Percentiles rank a stretch among this genome's conserved stretches.
phyloP scores from a whole-genome alignment of 768 basidiomycete species.

The Chalciporus sphaerocephalus region DNA sequence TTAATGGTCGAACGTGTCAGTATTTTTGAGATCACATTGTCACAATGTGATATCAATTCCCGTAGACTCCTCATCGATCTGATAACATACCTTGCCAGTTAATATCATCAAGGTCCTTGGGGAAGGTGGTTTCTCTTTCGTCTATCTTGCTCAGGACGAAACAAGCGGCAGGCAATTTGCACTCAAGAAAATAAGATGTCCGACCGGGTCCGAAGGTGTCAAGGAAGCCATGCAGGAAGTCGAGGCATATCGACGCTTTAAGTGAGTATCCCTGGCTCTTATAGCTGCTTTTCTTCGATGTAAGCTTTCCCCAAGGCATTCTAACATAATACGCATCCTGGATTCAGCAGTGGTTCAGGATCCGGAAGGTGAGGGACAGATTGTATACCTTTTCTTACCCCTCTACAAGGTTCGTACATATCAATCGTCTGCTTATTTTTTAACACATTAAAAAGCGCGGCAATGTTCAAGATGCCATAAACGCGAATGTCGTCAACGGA shows the following conservation, averaged over 20 bases:
- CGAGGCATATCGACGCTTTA: slow-evolving; percentile 92
- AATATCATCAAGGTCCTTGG: slow-evolving; percentile 90
- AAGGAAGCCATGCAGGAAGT: slow-evolving; percentile 87
- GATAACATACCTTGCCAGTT: slow-evolving; percentile 41
- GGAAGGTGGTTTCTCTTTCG: slow-evolving; percentile 94
- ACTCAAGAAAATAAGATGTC: slow-evolving; percentile 94
- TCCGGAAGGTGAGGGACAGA: slow-evolving; percentile 86
- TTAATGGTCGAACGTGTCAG: slow-evolving; percentile 92
- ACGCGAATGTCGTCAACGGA: slow-evolving; percentile 76
- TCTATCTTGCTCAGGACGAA: slow-evolving; percentile 84
- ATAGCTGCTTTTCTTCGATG: not conserved
- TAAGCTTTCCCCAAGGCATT: slow-evolving; percentile 54
- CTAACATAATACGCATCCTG: slow-evolving; percentile 93
- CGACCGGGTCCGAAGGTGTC: slow-evolving; percentile 81
- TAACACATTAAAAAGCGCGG: slow-evolving; percentile 55
- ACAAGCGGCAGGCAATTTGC: slow-evolving; percentile 88
- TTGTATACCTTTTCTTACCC: slow-evolving; percentile 95
- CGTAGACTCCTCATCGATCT: not conserved
- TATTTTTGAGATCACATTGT: slow-evolving; percentile 17
- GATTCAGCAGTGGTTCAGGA: slow-evolving; percentile 95
- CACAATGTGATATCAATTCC: slow-evolving; percentile 3
- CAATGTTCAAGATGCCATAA: slow-evolving; percentile 94
- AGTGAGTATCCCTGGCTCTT: slow-evolving; percentile 44
- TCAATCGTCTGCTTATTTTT: not conserved
- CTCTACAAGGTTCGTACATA: slow-evolving; percentile 68